phyloP scores from a whole-genome alignment of 495 filamentous ascomycete genomes.

The Xylaria cubensis region DNA sequence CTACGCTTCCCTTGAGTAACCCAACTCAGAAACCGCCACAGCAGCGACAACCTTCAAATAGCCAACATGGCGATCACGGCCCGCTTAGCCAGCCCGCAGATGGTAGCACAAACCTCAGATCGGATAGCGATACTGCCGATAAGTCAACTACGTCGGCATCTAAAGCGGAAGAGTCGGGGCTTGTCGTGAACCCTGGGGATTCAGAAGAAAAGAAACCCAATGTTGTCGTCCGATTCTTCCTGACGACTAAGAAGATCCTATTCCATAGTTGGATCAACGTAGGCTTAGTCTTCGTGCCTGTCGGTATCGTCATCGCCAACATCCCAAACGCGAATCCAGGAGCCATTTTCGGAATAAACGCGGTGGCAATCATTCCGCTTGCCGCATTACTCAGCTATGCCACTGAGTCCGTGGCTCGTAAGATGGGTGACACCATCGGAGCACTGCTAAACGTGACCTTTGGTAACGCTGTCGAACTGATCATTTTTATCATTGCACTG shows the following conservation, averaged over 20 bases:
- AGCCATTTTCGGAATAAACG: constrained; percentile 77
- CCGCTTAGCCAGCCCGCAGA: constrained; percentile 23
- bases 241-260: constrained; percentile 60
- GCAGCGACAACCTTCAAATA: constrained; percentile 30
- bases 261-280: constrained; percentile 78
- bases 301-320: constrained; percentile 72
- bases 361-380: constrained; percentile 81
- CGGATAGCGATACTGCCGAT: constrained; percentile 40
- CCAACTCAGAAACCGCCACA: constrained; percentile 26
- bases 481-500: constrained; percentile 81
- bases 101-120: constrained; percentile 13
- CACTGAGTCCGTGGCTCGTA: constrained; percentile 80
- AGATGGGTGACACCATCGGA: constrained; percentile 80
- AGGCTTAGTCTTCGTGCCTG: constrained; percentile 79
- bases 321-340: constrained; percentile 43
- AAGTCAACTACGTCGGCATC: constrained; percentile 48
- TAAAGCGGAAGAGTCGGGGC: constrained; percentile 62
- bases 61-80: constrained; percentile 37
- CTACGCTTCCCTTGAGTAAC: constrained; percentile 46
- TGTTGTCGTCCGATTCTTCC: constrained; percentile 55
- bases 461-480: constrained; percentile 88
- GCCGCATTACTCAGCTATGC: constrained; percentile 80
- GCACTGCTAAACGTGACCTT: constrained; percentile 87
- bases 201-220: constrained; percentile 49
- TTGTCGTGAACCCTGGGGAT: constrained; percentile 52